Conservation (phyloP, 805 yeast species). For the Candida nitratophila region DNA sequence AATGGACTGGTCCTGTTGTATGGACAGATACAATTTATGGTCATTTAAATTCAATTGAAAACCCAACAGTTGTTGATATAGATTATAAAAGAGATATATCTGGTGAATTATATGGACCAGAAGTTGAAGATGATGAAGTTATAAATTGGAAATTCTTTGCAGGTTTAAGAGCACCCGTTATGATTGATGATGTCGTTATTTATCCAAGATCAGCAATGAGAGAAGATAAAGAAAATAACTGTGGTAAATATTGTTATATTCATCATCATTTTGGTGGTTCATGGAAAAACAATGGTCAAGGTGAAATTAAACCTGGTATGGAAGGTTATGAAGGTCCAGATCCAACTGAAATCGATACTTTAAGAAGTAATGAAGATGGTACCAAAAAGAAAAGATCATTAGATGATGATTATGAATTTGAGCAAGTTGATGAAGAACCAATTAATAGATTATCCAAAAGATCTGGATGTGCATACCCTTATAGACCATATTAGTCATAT, state of each 20-base stretch:
- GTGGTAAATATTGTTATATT: slow-evolving; percentile 28
- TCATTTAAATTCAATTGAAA: slow-evolving; percentile 43
- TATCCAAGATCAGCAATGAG: slow-evolving; percentile 27
- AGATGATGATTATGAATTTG: neutral
- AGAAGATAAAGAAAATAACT: slow-evolving; percentile 26
- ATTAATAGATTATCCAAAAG: neutral
- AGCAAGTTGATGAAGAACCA: neutral
- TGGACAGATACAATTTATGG: slow-evolving; percentile 71
- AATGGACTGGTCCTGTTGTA: slow-evolving; percentile 75
- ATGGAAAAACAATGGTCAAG: slow-evolving; percentile 28
- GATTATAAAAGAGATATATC: slow-evolving; percentile 23
- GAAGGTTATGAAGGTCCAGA: slow-evolving; percentile 19
- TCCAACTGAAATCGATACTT: slow-evolving; percentile 12
- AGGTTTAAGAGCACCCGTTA: slow-evolving; percentile 26
- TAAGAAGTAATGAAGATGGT: slow-evolving; percentile 9
- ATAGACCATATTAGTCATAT: neutral
- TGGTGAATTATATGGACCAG: slow-evolving; percentile 26
- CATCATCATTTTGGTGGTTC: slow-evolving; percentile 30
- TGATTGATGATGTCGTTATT: slow-evolving; percentile 27
- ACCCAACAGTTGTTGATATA: slow-evolving; percentile 27
- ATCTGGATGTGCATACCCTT: neutral
- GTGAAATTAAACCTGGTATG: slow-evolving; percentile 27
- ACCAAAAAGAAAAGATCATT: neutral
- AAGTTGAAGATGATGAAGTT: slow-evolving; percentile 17
- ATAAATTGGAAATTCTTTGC: slow-evolving; percentile 28